Conservation (phyloP, 768 basidiomycete species). For the Auricularia sp. region DNA sequence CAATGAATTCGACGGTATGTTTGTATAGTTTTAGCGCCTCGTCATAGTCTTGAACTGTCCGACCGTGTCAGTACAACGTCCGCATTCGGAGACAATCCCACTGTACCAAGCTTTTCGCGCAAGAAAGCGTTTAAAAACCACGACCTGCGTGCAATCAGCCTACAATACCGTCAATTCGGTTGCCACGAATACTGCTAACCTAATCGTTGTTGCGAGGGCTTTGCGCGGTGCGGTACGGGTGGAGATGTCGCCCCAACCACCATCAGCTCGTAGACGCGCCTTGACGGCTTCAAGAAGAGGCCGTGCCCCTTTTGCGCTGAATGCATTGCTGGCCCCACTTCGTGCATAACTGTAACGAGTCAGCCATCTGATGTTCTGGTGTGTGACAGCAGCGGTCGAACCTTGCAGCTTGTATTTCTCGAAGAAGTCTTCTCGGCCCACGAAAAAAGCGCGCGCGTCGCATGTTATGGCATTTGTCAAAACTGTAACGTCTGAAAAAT, state of each 20-base stretch:
- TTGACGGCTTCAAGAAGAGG: neutral
- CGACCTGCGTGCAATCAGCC: neutral
- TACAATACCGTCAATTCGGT: no score
- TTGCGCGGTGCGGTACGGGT: neutral
- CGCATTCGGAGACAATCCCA: neutral
- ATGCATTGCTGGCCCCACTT: neutral
- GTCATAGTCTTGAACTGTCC: neutral
- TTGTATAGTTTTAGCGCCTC: neutral
- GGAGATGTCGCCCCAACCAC: neutral
- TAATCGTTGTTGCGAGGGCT: neutral
- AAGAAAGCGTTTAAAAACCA: neutral
- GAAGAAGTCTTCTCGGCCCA: no score
- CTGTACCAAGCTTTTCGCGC: neutral
- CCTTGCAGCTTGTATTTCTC: neutral
- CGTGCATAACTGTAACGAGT: neutral
- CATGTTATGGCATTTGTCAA: no score
- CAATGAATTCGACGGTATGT: neutral
- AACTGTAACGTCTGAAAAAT: no score
- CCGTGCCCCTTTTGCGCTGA: neutral
- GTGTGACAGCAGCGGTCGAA: neutral
- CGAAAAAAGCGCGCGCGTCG: no score
- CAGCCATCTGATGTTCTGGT: neutral
- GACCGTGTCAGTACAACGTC: neutral
- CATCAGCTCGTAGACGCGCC: neutral
- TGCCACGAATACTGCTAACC: no score